A percentile compares a stretch with the other conserved stretches of the same genome.
Conservation (phyloP, 2,329 filamentous ascomycete species). For the Penicillium sp. region DNA sequence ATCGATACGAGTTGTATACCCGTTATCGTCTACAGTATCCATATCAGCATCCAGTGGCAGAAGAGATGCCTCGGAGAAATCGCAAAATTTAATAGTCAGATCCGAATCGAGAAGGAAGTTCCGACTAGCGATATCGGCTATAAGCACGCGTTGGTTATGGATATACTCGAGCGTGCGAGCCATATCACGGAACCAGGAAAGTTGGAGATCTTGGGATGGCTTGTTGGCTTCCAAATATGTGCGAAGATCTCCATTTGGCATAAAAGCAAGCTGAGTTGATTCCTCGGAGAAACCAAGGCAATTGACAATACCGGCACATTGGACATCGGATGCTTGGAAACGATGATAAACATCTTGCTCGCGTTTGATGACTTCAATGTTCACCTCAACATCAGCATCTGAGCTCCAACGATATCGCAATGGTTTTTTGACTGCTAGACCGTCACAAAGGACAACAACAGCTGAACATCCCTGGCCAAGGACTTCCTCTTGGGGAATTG, state of each 20-base stretch:
- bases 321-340: constrained; percentile 4
- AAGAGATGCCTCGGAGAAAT: constrained; percentile 27
- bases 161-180: constrained; percentile 22
- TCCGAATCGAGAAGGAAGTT: constrained; percentile 28
- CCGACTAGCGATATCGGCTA: constrained; percentile 25
- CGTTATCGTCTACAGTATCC: constrained; percentile 23
- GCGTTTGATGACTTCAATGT: constrained; percentile 12
- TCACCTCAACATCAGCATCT: constrained; percentile 13
- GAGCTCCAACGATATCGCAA: constrained; percentile 11
- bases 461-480: constrained; percentile 12
- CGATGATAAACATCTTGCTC: constrained; percentile 19
- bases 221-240: constrained; percentile 14
- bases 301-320: constrained; percentile 11
- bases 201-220: constrained; percentile 7
- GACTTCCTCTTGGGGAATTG: constrained; percentile 6
- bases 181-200: constrained; percentile 22
- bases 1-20: constrained; percentile 26
- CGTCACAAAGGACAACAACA: constrained; percentile 10
- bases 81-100: constrained; percentile 26
- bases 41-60: constrained; percentile 24
- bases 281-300: constrained; percentile 7
- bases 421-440: constrained; percentile 14
- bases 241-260: constrained; percentile 24
- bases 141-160: constrained; percentile 24
- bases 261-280: constrained; percentile 15